Conservation (phyloP, 2,329 filamentous ascomycete species). For the Parastagonospora avenae region DNA sequence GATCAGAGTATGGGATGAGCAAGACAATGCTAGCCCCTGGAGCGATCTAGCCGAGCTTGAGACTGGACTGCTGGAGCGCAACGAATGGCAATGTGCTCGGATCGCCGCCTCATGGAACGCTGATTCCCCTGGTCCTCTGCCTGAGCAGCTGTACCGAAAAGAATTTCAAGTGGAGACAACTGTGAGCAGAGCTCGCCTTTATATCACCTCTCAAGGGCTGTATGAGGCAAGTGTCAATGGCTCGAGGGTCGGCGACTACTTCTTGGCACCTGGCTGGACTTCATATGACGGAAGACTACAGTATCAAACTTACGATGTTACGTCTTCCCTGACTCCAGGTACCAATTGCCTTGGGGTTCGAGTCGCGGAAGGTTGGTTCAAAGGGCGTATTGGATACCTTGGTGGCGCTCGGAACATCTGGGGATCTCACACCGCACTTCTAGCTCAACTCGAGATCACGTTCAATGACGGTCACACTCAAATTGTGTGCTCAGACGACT, state of each 20-base stretch:
- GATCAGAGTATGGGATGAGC: no score
- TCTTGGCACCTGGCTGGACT: conserved; percentile 60
- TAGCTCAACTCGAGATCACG: conserved; percentile 45
- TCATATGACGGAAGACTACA: conserved; percentile 55
- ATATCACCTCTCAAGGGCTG: conserved; percentile 14
- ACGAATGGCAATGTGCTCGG: neutral
- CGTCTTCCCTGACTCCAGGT: conserved; percentile 39
- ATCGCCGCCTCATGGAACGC: neutral
- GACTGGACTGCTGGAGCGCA: neutral
- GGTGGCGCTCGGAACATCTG: conserved; percentile 44
- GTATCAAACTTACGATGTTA: conserved; percentile 61
- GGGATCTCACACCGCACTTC: conserved; percentile 44
- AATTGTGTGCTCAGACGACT: conserved; percentile 34
- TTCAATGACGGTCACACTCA: neutral
- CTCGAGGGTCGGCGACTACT: conserved; percentile 5
- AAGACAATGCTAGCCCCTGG: neutral
- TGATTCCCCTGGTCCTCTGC: neutral
- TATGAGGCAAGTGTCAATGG: conserved; percentile 17
- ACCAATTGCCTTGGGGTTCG: conserved; percentile 49
- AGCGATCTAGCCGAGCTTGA: neutral
- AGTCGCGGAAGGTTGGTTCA: conserved; percentile 59
- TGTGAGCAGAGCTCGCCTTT: conserved; percentile 7
- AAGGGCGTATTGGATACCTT: conserved; percentile 46
- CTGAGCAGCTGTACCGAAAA: no score
- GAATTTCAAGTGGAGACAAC: neutral